phyloP scores from a whole-genome alignment of 2,329 filamentous ascomycete genomes.

The Exophiala calicioides region DNA sequence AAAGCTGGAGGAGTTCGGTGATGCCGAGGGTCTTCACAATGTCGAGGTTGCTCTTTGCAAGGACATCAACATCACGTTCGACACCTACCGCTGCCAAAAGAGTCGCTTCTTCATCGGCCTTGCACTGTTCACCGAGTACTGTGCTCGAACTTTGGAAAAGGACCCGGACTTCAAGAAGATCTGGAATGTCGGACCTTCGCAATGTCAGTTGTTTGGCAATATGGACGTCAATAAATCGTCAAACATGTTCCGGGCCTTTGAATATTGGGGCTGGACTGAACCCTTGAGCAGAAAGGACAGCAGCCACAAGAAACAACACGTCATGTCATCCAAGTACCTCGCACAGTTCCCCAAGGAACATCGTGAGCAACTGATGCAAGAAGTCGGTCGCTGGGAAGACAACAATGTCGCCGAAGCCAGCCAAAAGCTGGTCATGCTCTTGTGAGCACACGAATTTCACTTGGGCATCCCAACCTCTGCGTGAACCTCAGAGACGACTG shows the following conservation, averaged over 20 bases:
- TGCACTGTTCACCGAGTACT: constrained; percentile 14
- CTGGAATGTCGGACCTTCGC: constrained; percentile 11
- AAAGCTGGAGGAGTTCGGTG: constrained; percentile 8
- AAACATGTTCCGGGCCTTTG: constrained; percentile 10
- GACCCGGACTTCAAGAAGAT: constrained; percentile 7
- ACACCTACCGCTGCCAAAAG: constrained; percentile 22
- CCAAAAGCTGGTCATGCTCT: neutral
- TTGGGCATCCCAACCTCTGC: no score
- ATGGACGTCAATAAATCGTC: constrained; percentile 21
- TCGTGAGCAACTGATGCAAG: neutral
- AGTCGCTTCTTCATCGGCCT: constrained; percentile 20
- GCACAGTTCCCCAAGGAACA: neutral
- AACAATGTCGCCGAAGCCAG: neutral
- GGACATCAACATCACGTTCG: constrained; percentile 4
- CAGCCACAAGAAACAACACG: neutral
- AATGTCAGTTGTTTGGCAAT: constrained; percentile 14
- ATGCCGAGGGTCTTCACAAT: constrained; percentile 8
- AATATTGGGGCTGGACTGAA: constrained; percentile 16
- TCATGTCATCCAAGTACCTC: constrained; percentile 1
- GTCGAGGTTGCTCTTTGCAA: constrained; percentile 15
- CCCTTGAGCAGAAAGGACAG: neutral
- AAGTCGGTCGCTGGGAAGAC: neutral
- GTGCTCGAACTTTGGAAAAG: constrained; percentile 1
- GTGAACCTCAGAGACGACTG: no score
- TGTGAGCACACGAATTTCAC: no score